Evolutionary conservation across 2,329 filamentous ascomycete genomes (phyloP), one percentile per base, ranked within the genome.

Genomic region (Calycina marina): DNA sequence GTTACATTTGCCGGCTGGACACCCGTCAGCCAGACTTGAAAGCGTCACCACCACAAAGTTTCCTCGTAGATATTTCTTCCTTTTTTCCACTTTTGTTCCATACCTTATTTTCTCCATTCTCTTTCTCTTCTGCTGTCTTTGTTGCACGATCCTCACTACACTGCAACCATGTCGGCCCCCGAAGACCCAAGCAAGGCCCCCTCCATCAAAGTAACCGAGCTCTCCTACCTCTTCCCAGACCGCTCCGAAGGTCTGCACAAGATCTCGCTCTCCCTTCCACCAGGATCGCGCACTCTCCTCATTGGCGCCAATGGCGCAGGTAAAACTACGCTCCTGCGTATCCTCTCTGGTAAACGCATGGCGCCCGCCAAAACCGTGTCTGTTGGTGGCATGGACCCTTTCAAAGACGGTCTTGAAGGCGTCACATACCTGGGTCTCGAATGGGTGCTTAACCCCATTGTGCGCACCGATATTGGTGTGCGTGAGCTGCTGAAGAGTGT

Each of bases 301-400:
- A 92, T 96, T 51, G 90, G 90, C 48, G 88, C 90, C 54, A 98
- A 98, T 57, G 90, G 90, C 41, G 88, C 90, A 13, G 90, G 90
- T 44, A 98, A 98, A 62, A 96, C 90, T 6, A 98, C 90, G 1
- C 76, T 98, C 36, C 77, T 98, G 28, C 86, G 52, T 38, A 79
- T 98, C 27, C 74, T 98, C 38, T 84, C 86, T 12, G 90, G 90
- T 52, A 96, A 96, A 63, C 84, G 86, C 35, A 81, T 98, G 49
- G 80, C 88, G 1, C 88, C 90, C 0, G 60, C 63, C 32, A 63
- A 69, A 51, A 74, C 76, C 42, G 81, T 98, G 54, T 63, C 61
- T 48, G 77, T 98, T 40, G 78, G 72, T 30, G 83, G 81, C 41
- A 72, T 83, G 30, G 90, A 98, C 57, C 90, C 90, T 6, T 98